Evolutionary conservation across 176 grass and related monocot genomes (phyloP).

Genomic region (Hordeum vulgare): MorexV3_pseudomolecules_assembly NC_058523.1:483106311-483106810

Average conservation of each 20-base stretch:
- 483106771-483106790: background rate
- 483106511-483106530: background rate
- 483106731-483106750: background rate
- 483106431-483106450: background rate
- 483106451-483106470: background rate
- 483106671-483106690: background rate
- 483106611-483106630: background rate
- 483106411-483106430: background rate
- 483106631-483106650: slow-evolving; percentile 9
- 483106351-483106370: too few species aligned
- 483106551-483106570: slow-evolving; percentile 5
- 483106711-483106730: background rate
- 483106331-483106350: too few species aligned
- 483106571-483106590: background rate
- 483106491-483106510: slow-evolving; percentile 3
- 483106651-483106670: slow-evolving; percentile 21
- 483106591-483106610: background rate
- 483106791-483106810: too few species aligned
- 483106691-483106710: background rate
- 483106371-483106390: too few species aligned
- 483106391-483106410: too few species aligned
- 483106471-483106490: background rate
- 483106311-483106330: too few species aligned
- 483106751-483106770: background rate
- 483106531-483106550: slow-evolving; percentile 2